Evolutionary conservation across 768 basidiomycete species (phyloP).

Genomic region (Kwoniella bestiolae): DNA sequence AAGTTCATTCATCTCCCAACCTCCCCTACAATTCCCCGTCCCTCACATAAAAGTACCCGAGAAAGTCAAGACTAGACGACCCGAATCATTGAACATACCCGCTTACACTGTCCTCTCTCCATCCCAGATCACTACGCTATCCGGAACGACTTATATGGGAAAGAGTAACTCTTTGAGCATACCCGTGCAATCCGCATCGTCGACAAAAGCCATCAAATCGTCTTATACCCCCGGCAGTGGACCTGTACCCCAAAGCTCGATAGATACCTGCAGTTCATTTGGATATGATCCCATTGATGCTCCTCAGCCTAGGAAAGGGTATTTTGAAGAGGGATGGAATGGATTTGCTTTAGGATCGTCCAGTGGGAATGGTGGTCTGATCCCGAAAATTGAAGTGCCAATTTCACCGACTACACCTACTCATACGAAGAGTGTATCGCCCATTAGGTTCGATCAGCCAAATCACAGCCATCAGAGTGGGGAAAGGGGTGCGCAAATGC

Average conservation of each 20-base stretch:
- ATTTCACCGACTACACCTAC: constrained; percentile 4
- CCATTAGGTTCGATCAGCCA: too few species aligned
- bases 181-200: neutral
- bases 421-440: too few species aligned
- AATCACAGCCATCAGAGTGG: neutral
- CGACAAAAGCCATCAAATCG: constrained; percentile 17
- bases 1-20: constrained; percentile 2
- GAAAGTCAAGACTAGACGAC: neutral
- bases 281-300: neutral
- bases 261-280: constrained; percentile 8
- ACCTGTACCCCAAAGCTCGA: neutral
- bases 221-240: neutral
- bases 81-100: constrained; percentile 1
- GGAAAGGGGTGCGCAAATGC: neutral
- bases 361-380: neutral
- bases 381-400: constrained; percentile 1
- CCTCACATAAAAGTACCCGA: neutral
- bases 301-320: neutral
- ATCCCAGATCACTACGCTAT: neutral
- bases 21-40: neutral
- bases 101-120: neutral
- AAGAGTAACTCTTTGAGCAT: neutral
- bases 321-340: constrained; percentile 1
- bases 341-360: neutral
- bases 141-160: neutral